phyloP scores from a whole-genome alignment of 371 early-diverging fungal species.

The Zopfochytrium polystomum region DNA sequence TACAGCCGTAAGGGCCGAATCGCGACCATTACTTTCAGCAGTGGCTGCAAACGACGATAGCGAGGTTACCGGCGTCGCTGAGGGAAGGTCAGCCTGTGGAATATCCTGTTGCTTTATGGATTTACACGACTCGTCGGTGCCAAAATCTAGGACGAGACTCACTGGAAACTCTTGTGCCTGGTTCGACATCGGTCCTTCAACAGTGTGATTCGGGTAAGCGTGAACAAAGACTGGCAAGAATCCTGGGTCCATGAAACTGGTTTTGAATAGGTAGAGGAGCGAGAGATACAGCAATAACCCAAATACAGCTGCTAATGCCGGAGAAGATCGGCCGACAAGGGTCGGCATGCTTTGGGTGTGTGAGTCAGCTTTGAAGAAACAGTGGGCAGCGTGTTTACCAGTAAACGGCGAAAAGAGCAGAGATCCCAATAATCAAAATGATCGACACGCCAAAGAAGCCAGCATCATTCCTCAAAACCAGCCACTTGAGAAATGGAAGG shows the following conservation, averaged over 20 bases:
- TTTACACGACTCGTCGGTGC: too few relatives aligned
- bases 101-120: too few relatives aligned
- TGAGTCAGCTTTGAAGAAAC: background rate
- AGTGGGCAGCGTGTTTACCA: slow-evolving; percentile 42
- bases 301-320: slow-evolving; percentile 60
- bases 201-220: background rate
- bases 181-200: background rate
- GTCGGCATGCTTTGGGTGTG: slow-evolving; percentile 13
- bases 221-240: slow-evolving; percentile 70
- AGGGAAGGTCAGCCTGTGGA: too few relatives aligned
- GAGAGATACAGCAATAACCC: slow-evolving; percentile 67
- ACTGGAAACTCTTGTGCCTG: background rate
- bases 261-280: slow-evolving; percentile 70
- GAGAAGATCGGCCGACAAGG: slow-evolving; percentile 6
- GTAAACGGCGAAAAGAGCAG: slow-evolving; percentile 63
- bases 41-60: too few relatives aligned
- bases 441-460: slow-evolving; percentile 58
- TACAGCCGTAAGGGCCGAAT: too few relatives aligned
- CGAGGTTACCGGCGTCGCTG: too few relatives aligned
- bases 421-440: slow-evolving; percentile 59
- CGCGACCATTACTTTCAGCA: too few relatives aligned
- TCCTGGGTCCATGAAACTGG: slow-evolving; percentile 90
- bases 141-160: too few relatives aligned
- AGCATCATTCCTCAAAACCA: slow-evolving; percentile 24
- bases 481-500: slow-evolving; percentile 12